Conservation (phyloP, 352 stramenopile species). For the Phytophthora chlamydospora region DNA sequence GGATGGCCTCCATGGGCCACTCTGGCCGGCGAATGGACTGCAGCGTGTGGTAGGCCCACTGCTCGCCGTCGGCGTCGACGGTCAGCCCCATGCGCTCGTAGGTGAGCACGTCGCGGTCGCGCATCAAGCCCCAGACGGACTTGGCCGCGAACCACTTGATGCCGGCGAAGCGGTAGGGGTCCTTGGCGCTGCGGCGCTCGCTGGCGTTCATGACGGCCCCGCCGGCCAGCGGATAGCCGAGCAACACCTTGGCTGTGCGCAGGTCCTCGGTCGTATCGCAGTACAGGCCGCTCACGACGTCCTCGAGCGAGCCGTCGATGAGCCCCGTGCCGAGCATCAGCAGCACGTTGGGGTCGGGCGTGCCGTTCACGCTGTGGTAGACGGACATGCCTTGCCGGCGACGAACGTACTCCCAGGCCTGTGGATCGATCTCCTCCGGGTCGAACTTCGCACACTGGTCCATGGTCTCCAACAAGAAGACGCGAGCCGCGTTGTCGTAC, state of each 20-base stretch:
- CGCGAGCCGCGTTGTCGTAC: slow-evolving; percentile 32
- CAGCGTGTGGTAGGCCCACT: slow-evolving; percentile 39
- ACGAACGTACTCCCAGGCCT: slow-evolving; percentile 33
- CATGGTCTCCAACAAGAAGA: slow-evolving; percentile 36
- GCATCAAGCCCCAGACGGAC: slow-evolving; percentile 22
- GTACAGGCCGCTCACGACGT: slow-evolving; percentile 44
- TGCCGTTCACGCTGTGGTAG: slow-evolving; percentile 30
- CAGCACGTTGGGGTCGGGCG: slow-evolving; percentile 21
- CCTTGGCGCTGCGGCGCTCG: slow-evolving; percentile 25
- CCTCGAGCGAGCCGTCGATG: slow-evolving; percentile 40
- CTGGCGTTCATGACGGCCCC: slow-evolving; percentile 33
- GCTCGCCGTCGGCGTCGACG: slow-evolving; percentile 28
- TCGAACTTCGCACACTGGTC: slow-evolving; percentile 34
- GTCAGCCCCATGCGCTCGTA: slow-evolving; percentile 45
- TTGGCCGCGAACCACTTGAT: slow-evolving; percentile 43
- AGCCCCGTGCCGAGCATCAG: slow-evolving; percentile 37
- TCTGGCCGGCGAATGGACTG: slow-evolving; percentile 39
- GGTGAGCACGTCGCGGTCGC: slow-evolving; percentile 35
- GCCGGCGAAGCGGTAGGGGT: slow-evolving; percentile 39
- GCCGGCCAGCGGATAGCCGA: slow-evolving; percentile 27
- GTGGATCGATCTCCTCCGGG: slow-evolving; percentile 23
- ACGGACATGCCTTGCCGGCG: slow-evolving; percentile 29
- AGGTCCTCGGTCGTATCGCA: slow-evolving; percentile 37
- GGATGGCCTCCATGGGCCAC: slow-evolving; percentile 36
- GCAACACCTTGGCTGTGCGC: slow-evolving; percentile 25